Evolutionary conservation across 352 stramenopile genomes (phyloP).

Genomic region (Globisporangium barbulae): DNA sequence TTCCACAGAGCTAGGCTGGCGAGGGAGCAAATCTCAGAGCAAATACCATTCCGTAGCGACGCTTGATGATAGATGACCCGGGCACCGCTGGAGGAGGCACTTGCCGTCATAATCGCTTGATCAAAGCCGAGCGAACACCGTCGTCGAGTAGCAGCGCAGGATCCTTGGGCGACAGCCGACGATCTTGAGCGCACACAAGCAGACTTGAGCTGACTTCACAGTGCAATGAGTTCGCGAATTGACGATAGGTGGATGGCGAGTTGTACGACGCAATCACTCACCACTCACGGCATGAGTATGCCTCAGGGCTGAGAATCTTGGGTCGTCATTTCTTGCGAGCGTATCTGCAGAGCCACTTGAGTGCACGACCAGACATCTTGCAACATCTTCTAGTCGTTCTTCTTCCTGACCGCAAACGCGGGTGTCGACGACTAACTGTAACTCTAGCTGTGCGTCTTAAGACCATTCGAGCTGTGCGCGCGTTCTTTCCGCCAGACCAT

Average conservation of each 20-base stretch:
- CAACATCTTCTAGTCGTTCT: neutral
- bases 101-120: too few relatives aligned
- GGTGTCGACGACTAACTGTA: neutral
- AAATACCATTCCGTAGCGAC: neutral
- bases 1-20: neutral
- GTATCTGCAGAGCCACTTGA: conserved; percentile 10
- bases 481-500: neutral
- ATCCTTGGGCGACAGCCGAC: too few relatives aligned
- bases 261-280: neutral
- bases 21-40: neutral
- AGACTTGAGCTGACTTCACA: neutral
- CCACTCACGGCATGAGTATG: neutral
- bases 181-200: neutral
- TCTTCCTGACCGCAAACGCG: neutral
- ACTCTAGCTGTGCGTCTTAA: neutral
- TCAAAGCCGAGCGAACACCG: too few relatives aligned
- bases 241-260: neutral
- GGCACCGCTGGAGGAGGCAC: neutral
- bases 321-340: neutral
- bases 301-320: neutral
- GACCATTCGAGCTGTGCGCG: neutral
- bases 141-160: too few relatives aligned
- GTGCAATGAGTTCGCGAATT: neutral
- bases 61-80: neutral
- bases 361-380: conserved; percentile 4